Percentiles rank a stretch among this genome's conserved stretches.
Conservation (phyloP, 1,284 basidiomycete genomes). For the Prillingera fragicola region DNA sequence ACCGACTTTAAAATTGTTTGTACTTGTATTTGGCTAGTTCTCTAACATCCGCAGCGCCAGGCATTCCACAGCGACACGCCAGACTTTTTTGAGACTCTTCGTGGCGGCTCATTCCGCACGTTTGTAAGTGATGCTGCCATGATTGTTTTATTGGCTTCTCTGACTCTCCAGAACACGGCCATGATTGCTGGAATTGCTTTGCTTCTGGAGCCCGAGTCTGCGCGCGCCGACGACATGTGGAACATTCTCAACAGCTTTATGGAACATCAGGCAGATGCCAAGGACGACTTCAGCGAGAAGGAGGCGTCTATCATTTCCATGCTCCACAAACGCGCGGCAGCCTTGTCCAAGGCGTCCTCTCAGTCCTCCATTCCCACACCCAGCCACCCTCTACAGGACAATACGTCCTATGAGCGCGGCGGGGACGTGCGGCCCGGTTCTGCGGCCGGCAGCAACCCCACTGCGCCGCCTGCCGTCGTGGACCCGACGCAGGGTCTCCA, state of each 20-base stretch:
- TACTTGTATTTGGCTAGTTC: background rate
- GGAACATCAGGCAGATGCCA: conserved; percentile 32
- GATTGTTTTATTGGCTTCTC: background rate
- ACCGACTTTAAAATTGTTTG: conserved; percentile 38
- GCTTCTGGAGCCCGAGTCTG: conserved; percentile 35
- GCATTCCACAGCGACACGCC: conserved; percentile 41
- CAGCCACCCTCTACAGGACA: no score
- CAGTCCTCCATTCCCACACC: no score
- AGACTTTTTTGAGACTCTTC: conserved; percentile 39
- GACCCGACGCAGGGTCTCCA: background rate
- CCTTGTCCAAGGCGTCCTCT: conserved; percentile 10
- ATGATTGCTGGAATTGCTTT: conserved; percentile 46
- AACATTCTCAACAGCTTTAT: conserved; percentile 37
- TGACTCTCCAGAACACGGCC: conserved; percentile 37
- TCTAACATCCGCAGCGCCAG: conserved; percentile 23
- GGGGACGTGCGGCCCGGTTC: no score
- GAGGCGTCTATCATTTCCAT: conserved; percentile 45
- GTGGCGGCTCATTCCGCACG: conserved; percentile 40
- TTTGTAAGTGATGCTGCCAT: conserved; percentile 32
- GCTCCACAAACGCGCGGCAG: conserved; percentile 31
- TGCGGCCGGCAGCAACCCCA: background rate
- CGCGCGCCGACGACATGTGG: conserved; percentile 35
- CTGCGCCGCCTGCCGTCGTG: background rate
- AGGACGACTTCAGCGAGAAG: conserved; percentile 40
- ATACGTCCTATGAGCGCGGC: background rate